Base-by-base conservation (phyloP, 164 flowering plant genomes). In the Stephania yunnanensis region DNA sequence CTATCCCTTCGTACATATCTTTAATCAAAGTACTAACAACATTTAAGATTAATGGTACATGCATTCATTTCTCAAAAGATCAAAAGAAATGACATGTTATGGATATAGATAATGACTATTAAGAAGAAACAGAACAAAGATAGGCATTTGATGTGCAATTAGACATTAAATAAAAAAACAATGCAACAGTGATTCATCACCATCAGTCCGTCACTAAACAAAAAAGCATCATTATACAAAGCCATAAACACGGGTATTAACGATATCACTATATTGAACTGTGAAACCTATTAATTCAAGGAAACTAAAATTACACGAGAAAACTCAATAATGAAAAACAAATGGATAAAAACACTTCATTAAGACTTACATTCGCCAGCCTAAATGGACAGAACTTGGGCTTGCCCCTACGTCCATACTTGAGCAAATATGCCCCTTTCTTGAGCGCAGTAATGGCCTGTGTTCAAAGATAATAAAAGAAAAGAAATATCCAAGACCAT, bases 381-480 rank as follows among this genome's bases (percentile, higher is more conserved):
- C 97, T 89, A 81, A 94, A 92, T 17, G 97, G 98, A 79, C 98
- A 94, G 84, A 94, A 89, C 75, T 94, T 94, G 48, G 98, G 98
- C 82, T 94, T 94, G 76, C 98, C 98, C 73, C 98, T 85, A 80
- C 97, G 89, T 81, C 98, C 98, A 83, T 94, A 94, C 82, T 94
- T 94, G 71, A 94, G 94, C 78, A 94, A 82, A 84, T 84, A 85
- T 30, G 98, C 95, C 25, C 97, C 98, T 82, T 94, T 94, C 84
- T 94, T 94, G 22, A 94, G 87, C 79, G 98, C 94, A 78, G 95
- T 94, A 46, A 94, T 90, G 74, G 98, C 97, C 98, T 95, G 91
- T 76, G 17, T 69, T 64, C 77, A 74, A 70, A 61, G 19, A 19
- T 7, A 79, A 68, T 61, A 52, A 36, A 36, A 36, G 42, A 36